Conservation (phyloP, 208 protist genomes). For the Trichomonas vaginalis region DNA sequence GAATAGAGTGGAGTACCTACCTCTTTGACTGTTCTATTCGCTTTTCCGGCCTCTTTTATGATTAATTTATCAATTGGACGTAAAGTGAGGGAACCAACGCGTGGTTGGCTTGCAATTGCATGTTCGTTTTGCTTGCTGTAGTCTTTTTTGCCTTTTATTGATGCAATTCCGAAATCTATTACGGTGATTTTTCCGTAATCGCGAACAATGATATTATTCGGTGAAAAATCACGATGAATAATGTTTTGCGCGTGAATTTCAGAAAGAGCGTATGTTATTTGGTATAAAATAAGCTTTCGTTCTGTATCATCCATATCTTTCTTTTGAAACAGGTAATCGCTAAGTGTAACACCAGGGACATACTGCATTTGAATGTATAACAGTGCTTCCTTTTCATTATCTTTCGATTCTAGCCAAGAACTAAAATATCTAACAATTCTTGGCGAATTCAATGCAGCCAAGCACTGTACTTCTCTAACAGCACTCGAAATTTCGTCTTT, state of each 20-base stretch:
- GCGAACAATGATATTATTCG: background rate
- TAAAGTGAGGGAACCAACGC: background rate
- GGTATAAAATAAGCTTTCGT: background rate
- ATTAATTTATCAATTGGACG: background rate
- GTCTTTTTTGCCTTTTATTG: background rate
- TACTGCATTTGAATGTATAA: background rate
- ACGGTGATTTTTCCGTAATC: background rate
- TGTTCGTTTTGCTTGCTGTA: no score
- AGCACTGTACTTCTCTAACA: background rate
- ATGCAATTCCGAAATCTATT: conserved; percentile 3
- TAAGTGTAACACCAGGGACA: background rate
- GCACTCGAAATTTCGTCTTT: background rate
- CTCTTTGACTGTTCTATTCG: background rate
- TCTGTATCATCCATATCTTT: background rate
- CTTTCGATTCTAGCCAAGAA: background rate
- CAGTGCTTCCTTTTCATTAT: background rate
- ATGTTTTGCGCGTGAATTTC: background rate
- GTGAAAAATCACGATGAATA: background rate
- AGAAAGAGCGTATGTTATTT: background rate
- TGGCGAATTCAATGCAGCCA: background rate
- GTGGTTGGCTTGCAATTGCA: background rate
- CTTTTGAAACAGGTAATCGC: background rate
- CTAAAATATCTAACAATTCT: background rate
- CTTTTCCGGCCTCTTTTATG: background rate
- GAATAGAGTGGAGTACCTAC: background rate